phyloP scores from a whole-genome alignment of 2,329 filamentous ascomycete species.

The Aspergillus sp. region DNA sequence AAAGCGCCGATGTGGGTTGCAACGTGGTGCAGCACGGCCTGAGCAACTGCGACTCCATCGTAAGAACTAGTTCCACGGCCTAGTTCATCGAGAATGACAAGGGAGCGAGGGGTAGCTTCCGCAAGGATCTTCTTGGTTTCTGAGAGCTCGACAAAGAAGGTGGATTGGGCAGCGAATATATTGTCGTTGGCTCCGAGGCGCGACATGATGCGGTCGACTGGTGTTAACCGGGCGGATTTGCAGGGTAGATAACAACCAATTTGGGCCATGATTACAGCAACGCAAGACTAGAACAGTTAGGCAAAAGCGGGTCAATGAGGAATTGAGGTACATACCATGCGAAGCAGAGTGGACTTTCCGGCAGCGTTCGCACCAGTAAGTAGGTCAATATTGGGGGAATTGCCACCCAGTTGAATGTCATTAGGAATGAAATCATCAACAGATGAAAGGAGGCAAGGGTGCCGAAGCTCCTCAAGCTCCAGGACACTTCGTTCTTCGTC shows the following conservation, averaged over 20 bases:
- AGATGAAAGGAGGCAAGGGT: slow-evolving; percentile 89
- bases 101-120: slow-evolving; percentile 87
- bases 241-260: slow-evolving; percentile 92
- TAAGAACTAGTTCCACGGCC: slow-evolving; percentile 94
- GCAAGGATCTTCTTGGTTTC: slow-evolving; percentile 98
- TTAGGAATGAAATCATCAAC: slow-evolving; percentile 97
- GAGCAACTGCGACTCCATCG: slow-evolving; percentile 93
- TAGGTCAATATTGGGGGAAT: slow-evolving; percentile 78
- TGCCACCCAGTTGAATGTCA: slow-evolving; percentile 81
- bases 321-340: slow-evolving; percentile 68
- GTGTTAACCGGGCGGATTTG: slow-evolving; percentile 76
- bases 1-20: slow-evolving; percentile 89
- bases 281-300: slow-evolving; percentile 66
- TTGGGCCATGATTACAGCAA: slow-evolving; percentile 96
- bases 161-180: slow-evolving; percentile 96
- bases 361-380: slow-evolving; percentile 96
- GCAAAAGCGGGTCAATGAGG: background rate
- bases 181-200: slow-evolving; percentile 97
- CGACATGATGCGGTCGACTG: slow-evolving; percentile 97
- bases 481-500: slow-evolving; percentile 81
- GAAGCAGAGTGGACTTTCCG: slow-evolving; percentile 91
- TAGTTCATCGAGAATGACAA: slow-evolving; percentile 95
- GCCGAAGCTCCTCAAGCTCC: slow-evolving; percentile 89
- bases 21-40: slow-evolving; percentile 94
- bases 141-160: slow-evolving; percentile 95